Evolutionary conservation across 2,329 filamentous ascomycete species (phyloP), one percentile per base, ranked within the genome.

Genomic region (Conoideocrella luteorostrata): DNA sequence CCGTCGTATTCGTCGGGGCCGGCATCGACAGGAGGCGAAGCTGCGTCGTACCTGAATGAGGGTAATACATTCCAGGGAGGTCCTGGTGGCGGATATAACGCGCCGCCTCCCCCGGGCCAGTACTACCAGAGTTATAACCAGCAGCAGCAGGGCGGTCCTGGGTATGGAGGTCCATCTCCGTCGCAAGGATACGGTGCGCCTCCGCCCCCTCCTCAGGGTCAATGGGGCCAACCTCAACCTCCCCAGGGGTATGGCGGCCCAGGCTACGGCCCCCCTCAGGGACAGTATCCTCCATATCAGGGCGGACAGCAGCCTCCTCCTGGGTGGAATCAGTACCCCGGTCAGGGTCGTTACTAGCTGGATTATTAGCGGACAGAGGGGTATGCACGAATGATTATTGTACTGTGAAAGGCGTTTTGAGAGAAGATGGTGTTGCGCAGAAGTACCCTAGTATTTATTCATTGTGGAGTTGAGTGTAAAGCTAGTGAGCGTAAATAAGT

Each of bases 281-380:
- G 50, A 3, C 53, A 50, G 17, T 56, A 59, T 36, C 50, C 52
- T 30, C 49, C 50, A 6, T 52, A 58, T 7, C 50, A 56, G 11
- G 52, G n/a, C n/a, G n/a, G 51, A 15, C 52, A 54, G 30, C 52
- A 60, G 23, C 55, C 54, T 13, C 51, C 59, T 6, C 53, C 56
- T 9, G 44, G 35, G 12, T 67, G 64, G 63, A 56, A 54, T 36
- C 56, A 64, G 40, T 68, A 67, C 40, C 63, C 63, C n/a, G 65
- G 65, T 12, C 63, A 66, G 45, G 54, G 55, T 38, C 64, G 44
- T 5, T 45, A 47, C 11, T 48, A 41, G 32, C 11, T 29, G 2
- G 4, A n/a, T 40, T n/a, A 33, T 33, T 17, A 17, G 4, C 7
- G 9, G 10, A 15, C 15, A 32, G 18, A 33, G 30, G 9, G n/a